Evolutionary conservation across 176 grass and related monocot species (phyloP).

Genomic region (Zoysia japonica): DNA sequence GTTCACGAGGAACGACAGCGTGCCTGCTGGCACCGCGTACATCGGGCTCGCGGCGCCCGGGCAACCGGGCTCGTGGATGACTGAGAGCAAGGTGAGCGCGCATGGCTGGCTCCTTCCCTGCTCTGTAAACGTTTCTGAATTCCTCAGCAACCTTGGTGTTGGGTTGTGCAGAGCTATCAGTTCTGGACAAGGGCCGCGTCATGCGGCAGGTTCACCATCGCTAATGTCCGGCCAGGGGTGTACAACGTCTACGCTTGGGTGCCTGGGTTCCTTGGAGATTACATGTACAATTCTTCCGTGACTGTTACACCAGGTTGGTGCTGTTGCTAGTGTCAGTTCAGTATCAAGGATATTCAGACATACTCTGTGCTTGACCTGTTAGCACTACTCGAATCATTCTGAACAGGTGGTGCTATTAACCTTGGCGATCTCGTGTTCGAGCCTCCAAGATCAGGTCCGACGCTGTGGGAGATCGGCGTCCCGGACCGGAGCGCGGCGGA

Average conservation of each 20-base stretch:
- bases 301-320: constrained; percentile 49
- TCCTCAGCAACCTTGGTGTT: too few relatives aligned
- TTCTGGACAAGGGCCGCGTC: background rate
- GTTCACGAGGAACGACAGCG: constrained; percentile 2
- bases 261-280: constrained; percentile 60
- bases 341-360: too few relatives aligned
- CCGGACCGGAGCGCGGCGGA: constrained; percentile 41
- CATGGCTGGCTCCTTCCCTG: too few relatives aligned
- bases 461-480: constrained; percentile 75
- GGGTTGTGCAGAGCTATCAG: too few relatives aligned
- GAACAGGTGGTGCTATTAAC: constrained; percentile 8
- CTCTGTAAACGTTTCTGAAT: too few relatives aligned
- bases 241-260: constrained; percentile 80
- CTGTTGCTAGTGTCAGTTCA: too few relatives aligned
- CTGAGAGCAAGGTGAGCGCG: constrained; percentile 42
- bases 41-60: constrained; percentile 62
- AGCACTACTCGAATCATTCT: background rate
- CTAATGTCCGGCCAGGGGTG: constrained; percentile 44
- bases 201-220: constrained; percentile 52
- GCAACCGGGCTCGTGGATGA: constrained; percentile 49
- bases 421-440: constrained; percentile 56
- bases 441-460: constrained; percentile 62
- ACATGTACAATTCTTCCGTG: constrained; percentile 40
- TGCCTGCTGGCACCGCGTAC: constrained; percentile 21
- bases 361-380: background rate